These are phyloP conservation scores for Apiotrichum sp. DNA, from an alignment of 1,284 basidiomycete genomes.

Conservation along the genomic window DNA sequence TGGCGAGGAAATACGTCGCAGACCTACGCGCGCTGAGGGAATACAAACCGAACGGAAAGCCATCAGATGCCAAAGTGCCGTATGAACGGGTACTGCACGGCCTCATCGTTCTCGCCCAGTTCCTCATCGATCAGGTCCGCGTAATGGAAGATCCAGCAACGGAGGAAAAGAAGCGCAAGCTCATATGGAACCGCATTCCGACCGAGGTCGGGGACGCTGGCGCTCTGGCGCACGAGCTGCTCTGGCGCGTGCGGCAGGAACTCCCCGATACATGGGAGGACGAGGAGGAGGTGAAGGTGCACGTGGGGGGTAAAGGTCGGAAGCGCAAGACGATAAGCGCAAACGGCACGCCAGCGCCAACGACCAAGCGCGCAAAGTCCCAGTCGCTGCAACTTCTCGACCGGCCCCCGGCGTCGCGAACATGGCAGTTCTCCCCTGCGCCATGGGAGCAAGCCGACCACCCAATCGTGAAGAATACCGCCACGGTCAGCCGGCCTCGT, in stretches of 20 bases:
- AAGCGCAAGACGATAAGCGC: not conserved
- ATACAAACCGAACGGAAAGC: conserved; percentile 42
- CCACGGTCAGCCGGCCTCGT: conserved; percentile 30
- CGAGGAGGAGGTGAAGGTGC: conserved; percentile 51
- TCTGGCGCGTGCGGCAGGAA: conserved; percentile 67
- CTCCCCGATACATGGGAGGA: conserved; percentile 63
- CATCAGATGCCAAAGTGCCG: conserved; percentile 8
- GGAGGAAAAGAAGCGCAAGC: conserved; percentile 60
- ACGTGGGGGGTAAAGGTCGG: not conserved
- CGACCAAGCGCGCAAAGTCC: not conserved
- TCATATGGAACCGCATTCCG: conserved; percentile 73
- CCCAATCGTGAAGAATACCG: not conserved
- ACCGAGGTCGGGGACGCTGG: conserved; percentile 68
- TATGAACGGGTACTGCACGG: conserved; percentile 61
- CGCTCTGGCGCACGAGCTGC: conserved; percentile 68
- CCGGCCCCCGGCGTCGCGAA: conserved; percentile 1
- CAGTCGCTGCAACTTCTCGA: conserved; percentile 7
- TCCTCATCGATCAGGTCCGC: conserved; percentile 70
- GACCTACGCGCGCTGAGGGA: conserved; percentile 62
- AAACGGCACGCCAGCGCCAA: not conserved
- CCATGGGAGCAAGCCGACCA: conserved; percentile 15
- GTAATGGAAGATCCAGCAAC: conserved; percentile 53
- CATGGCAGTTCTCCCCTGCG: conserved; percentile 10
- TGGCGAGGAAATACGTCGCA: conserved; percentile 67
- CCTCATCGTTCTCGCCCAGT: conserved; percentile 62